A percentile compares a stretch with the other conserved stretches of the same genome.
Conservation (phyloP, 1,284 basidiomycete genomes). For the Cutaneotrichosporon sp. region DNA sequence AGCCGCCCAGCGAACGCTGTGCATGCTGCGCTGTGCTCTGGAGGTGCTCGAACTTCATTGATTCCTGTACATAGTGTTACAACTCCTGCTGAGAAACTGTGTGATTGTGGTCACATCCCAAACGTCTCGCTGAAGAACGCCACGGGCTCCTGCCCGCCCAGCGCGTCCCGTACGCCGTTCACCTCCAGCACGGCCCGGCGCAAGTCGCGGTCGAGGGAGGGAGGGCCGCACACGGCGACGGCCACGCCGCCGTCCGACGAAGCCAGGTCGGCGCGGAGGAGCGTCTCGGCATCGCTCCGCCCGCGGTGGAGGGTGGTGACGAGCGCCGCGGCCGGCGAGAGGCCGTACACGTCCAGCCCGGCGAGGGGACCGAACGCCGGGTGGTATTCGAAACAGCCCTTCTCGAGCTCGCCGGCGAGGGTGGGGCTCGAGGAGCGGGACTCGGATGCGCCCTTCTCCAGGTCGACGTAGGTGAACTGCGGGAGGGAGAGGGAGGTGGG, state of each 20-base stretch:
- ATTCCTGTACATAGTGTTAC: no score
- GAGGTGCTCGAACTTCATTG: no score
- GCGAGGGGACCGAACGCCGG: no score
- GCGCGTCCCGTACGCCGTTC: conserved; percentile 21
- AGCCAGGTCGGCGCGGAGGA: conserved; percentile 14
- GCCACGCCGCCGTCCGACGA: conserved; percentile 14
- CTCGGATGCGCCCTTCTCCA: conserved; percentile 2
- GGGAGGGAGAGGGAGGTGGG: no score
- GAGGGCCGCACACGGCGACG: conserved; percentile 34
- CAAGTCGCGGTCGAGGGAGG: conserved; percentile 23
- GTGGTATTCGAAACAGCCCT: background rate
- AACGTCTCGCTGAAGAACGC: conserved; percentile 35
- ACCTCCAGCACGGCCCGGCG: conserved; percentile 27
- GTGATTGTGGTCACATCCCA: conserved; percentile 23
- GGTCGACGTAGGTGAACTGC: conserved; percentile 7
- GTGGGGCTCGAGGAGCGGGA: no score
- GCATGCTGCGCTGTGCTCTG: no score
- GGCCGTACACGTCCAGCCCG: conserved; percentile 1
- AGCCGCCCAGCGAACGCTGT: no score
- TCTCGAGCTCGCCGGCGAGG: background rate
- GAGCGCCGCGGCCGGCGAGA: conserved; percentile 6
- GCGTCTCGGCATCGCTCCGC: conserved; percentile 14
- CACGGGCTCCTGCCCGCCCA: conserved; percentile 29
- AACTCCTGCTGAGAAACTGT: no score
- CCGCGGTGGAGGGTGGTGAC: conserved; percentile 18